Evolutionary conservation across 2,329 filamentous ascomycete genomes (phyloP).

Genomic region (Phialocephala sp.): DNA sequence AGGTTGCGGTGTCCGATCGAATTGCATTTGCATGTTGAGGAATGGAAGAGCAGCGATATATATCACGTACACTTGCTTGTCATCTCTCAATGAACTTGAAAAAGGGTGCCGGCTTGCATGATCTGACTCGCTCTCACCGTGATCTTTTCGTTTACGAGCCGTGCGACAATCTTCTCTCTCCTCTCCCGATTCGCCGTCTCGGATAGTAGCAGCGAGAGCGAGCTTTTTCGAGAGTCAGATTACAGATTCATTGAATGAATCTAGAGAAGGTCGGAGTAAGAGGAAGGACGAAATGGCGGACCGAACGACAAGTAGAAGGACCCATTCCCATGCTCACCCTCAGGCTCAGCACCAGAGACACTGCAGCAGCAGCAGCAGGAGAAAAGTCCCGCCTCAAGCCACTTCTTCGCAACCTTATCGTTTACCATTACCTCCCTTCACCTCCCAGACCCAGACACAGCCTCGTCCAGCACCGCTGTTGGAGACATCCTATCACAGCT

Average conservation of each 20-base stretch:
- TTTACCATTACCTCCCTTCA: not conserved
- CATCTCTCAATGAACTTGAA: not conserved
- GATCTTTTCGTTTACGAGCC: not conserved
- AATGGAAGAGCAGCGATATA: constrained; percentile 3
- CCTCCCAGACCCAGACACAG: not conserved
- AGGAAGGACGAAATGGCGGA: not conserved
- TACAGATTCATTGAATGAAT: not conserved
- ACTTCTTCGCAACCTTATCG: not conserved
- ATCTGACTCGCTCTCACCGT: constrained; percentile 4
- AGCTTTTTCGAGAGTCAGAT: not conserved
- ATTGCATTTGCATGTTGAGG: not conserved
- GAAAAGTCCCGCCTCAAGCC: constrained; percentile 1
- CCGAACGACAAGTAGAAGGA: not conserved
- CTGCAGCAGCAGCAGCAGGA: not conserved
- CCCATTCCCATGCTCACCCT: not conserved
- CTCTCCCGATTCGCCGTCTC: not conserved
- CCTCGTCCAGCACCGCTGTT: constrained; percentile 7
- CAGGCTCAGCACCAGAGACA: not conserved
- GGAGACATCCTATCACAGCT: constrained; percentile 1
- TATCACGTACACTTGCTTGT: constrained; percentile 3
- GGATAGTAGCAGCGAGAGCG: not conserved
- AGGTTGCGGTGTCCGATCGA: constrained; percentile 1
- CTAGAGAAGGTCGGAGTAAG: not conserved
- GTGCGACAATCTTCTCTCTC: not conserved
- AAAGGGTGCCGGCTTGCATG: not conserved